phyloP scores from a whole-genome alignment of 805 yeast genomes.

The Wickerhamiella vanderwaltii region DNA sequence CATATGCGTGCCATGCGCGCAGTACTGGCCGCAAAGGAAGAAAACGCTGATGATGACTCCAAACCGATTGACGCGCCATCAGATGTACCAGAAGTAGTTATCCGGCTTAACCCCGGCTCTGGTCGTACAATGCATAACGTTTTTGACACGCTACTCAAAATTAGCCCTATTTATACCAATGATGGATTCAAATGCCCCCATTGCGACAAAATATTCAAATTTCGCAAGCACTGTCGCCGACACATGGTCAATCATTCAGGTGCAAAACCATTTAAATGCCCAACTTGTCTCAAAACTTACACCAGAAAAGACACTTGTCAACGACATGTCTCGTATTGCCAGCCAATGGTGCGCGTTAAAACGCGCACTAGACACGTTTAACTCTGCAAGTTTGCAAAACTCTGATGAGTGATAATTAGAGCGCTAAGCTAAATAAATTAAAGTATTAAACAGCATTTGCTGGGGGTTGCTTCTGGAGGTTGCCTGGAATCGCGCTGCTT shows the following conservation, averaged over 20 bases:
- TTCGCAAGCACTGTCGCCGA: constrained; percentile 13
- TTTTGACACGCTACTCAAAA: background rate
- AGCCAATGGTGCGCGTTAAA: no score
- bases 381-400: no score
- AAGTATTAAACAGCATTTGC: background rate
- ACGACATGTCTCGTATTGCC: constrained; percentile 12
- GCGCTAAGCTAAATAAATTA: background rate
- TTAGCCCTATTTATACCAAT: background rate
- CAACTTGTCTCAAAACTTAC: constrained; percentile 14
- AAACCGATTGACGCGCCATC: no score
- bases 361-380: no score
- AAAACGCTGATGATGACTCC: no score
- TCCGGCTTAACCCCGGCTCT: no score
- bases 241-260: constrained; percentile 16
- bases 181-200: constrained; percentile 5
- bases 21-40: no score
- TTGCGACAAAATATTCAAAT: constrained; percentile 5
- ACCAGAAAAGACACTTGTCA: constrained; percentile 17
- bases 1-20: no score
- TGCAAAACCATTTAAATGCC: constrained; percentile 17
- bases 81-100: no score
- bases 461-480: background rate
- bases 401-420: background rate
- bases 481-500: background rate
- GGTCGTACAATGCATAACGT: background rate